A percentile compares a stretch with the other conserved stretches of the same genome.
Evolutionary conservation across 2,329 filamentous ascomycete genomes (phyloP).

Genomic region (Alternaria triticimaculans): DNA sequence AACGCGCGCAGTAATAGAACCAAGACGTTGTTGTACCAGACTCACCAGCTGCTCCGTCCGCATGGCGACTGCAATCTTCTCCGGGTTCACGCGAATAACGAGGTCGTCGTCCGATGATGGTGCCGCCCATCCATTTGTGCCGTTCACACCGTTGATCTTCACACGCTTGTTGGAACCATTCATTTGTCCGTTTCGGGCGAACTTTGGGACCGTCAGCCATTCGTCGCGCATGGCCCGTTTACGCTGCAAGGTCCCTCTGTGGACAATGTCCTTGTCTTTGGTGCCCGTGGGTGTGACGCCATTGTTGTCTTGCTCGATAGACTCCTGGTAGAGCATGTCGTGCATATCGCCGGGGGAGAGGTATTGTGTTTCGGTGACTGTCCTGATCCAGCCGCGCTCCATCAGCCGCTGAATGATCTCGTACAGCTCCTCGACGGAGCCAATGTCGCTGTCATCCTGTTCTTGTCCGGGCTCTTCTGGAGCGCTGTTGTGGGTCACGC

Average conservation of each 20-base stretch:
- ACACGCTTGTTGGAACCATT: constrained; percentile 40
- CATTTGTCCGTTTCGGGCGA: constrained; percentile 23
- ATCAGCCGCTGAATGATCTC: constrained; percentile 59
- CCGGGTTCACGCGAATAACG: constrained; percentile 80
- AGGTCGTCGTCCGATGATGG: constrained; percentile 65
- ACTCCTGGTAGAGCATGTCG: constrained; percentile 67
- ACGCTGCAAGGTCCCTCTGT: constrained; percentile 63
- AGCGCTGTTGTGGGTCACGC: constrained; percentile 7
- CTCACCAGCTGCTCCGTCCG: constrained; percentile 78
- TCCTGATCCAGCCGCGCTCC: constrained; percentile 71
- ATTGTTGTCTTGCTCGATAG: constrained; percentile 61
- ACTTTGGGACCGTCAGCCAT: constrained; percentile 40
- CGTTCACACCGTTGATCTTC: constrained; percentile 40
- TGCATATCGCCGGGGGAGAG: constrained; percentile 63
- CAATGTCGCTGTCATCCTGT: constrained; percentile 41
- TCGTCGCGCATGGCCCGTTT: constrained; percentile 59
- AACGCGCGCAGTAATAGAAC: constrained; percentile 76
- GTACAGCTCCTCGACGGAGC: constrained; percentile 51
- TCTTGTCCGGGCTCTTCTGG: constrained; percentile 15
- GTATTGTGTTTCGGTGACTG: constrained; percentile 59
- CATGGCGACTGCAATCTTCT: constrained; percentile 81
- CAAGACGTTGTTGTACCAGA: constrained; percentile 74
- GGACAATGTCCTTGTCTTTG: constrained; percentile 71
- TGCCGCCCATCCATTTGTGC: constrained; percentile 21
- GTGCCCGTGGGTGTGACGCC: constrained; percentile 63